phyloP scores from a whole-genome alignment of 805 yeast genomes.

The Candida pini region DNA sequence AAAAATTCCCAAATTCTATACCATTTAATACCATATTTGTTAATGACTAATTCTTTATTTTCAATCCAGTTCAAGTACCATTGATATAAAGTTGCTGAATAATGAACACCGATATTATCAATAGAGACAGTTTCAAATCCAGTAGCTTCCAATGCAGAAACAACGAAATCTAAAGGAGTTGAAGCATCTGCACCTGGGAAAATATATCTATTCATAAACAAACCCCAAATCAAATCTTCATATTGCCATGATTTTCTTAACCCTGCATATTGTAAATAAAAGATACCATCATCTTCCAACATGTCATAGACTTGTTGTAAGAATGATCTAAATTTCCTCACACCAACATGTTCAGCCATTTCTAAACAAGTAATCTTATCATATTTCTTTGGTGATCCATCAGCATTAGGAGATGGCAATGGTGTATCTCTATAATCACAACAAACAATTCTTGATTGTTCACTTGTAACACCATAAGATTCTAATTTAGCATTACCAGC shows the following conservation, averaged over 20 bases:
- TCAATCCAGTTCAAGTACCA: constrained; percentile 95
- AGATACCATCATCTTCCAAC: constrained; percentile 88
- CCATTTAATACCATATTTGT: constrained; percentile 86
- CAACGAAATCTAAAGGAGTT: constrained; percentile 83
- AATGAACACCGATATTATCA: constrained; percentile 89
- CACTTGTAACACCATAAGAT: constrained; percentile 58
- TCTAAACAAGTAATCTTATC: constrained; percentile 87
- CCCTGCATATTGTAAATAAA: constrained; percentile 86
- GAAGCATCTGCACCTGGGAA: constrained; percentile 98
- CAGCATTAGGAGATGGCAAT: constrained; percentile 40
- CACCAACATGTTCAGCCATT: constrained; percentile 96
- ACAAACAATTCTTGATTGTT: constrained; percentile 76
- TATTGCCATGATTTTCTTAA: constrained; percentile 90
- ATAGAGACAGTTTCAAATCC: constrained; percentile 81
- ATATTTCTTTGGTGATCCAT: constrained; percentile 45
- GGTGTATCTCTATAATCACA: constrained; percentile 91
- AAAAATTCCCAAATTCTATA: constrained; percentile 91
- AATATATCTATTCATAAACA: constrained; percentile 92
- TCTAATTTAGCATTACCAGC: constrained; percentile 74
- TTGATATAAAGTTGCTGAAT: constrained; percentile 85
- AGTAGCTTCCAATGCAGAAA: constrained; percentile 67
- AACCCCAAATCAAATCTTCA: constrained; percentile 91
- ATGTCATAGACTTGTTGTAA: constrained; percentile 76
- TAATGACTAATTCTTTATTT: constrained; percentile 67
- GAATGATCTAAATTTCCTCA: constrained; percentile 72